Base-by-base conservation (phyloP, 2,329 filamentous ascomycete species). In the Akanthomyces uredinophilus region DNA sequence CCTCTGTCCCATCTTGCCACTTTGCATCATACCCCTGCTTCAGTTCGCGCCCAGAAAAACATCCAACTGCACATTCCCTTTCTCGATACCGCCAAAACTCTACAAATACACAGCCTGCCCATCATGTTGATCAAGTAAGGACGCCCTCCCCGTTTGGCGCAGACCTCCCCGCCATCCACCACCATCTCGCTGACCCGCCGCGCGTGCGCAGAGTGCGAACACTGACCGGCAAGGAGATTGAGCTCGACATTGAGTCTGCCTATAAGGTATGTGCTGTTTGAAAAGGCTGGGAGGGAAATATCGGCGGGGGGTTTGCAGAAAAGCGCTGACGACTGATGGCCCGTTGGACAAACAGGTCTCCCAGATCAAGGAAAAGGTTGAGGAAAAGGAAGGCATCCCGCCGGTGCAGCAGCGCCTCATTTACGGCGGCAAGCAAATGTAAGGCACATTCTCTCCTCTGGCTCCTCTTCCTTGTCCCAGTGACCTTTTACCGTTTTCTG, bases 351-450 rank as follows among this genome's bases (percentile, higher is more conserved):
- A 44, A 54, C 67, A 96, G 92, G 91, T 98, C 69, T 88, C 90
- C 46, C 88, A 93, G 75, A 98, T 99, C 83, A 99, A 99, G 83
- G 95, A 98, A 79, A 93, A 94, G 71, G 95, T 99, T 61, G 95
- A 99, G 78, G 95, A 99, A 81, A 98, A 98, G 79, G 95, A 98
- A 75, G 95, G 95, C 62, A 99, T 99, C 70, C 94, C 95, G 49
- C 95, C 95, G 1, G 92, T 95, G 20, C 95, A 99, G 79, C 95
- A 99, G 78, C 88, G 95, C 63, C 81, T 99, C 67, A 99, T 99
- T 72, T 97, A 89, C 73, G 92, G 94, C 60, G 95, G 95, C 71
- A 99, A 99, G 82, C 95, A 99, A 76, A 97, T 99, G 95, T 97
- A 79, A 39, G 20, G 7, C 22, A 4, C 56, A 35, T 5, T 57